A percentile compares a stretch with the other conserved stretches of the same genome.
phyloP scores from a whole-genome alignment of 345 rosid genomes.

The Citrus trifoliata region DNA sequence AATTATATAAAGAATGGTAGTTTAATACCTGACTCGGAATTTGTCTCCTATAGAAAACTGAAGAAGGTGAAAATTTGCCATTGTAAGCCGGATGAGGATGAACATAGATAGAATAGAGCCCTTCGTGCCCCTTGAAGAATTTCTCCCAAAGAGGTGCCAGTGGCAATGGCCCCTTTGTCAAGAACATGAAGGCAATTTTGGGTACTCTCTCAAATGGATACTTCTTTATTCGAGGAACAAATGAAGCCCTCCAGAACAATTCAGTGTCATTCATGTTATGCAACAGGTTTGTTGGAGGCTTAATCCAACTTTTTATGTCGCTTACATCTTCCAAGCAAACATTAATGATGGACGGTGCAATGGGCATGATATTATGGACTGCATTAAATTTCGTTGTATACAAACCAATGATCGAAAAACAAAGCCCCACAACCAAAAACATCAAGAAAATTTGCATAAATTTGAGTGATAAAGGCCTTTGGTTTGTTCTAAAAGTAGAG shows the following conservation, averaged over 20 bases:
- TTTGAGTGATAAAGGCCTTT: constrained; percentile 38
- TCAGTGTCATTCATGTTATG: constrained; percentile 78
- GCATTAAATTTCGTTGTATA: constrained; percentile 37
- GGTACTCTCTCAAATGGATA: constrained; percentile 76
- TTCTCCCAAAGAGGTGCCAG: constrained; percentile 89
- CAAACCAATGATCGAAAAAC: constrained; percentile 49
- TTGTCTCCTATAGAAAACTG: constrained; percentile 70
- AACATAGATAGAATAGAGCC: constrained; percentile 64
- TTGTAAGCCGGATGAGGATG: constrained; percentile 67
- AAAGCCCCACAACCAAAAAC: constrained; percentile 46
- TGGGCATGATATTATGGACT: constrained; percentile 26
- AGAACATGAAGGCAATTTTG: constrained; percentile 93
- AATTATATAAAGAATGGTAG: not conserved
- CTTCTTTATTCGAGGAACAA: constrained; percentile 44
- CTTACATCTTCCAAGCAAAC: constrained; percentile 25
- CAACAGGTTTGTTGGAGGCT: constrained; percentile 47
- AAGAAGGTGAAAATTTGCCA: constrained; percentile 42
- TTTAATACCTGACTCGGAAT: constrained; percentile 87
- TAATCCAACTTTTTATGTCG: constrained; percentile 43
- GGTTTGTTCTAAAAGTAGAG: constrained; percentile 29
- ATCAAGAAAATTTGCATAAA: constrained; percentile 39
- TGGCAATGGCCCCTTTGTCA: constrained; percentile 84
- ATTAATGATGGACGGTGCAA: constrained; percentile 30
- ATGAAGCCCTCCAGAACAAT: constrained; percentile 84
- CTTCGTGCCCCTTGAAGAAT: constrained; percentile 71